A percentile compares a stretch with the other conserved stretches of the same genome.
phyloP scores from a whole-genome alignment of 306 rosid genomes.

The Pterocarpus macrocarpus region DNA sequence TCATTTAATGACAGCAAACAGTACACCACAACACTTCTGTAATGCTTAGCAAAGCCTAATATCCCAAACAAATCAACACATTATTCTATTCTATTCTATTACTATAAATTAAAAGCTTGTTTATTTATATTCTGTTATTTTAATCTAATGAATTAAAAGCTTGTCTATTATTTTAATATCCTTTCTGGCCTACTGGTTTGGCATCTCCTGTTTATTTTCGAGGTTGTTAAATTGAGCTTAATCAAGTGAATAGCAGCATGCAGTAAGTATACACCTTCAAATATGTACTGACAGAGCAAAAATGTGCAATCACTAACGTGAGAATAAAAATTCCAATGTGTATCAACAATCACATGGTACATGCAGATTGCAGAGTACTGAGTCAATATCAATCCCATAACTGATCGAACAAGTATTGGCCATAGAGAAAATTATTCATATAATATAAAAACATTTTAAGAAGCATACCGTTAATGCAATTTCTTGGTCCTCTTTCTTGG shows the following conservation, averaged over 20 bases:
- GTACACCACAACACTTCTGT: not conserved
- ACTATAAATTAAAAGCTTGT: not conserved
- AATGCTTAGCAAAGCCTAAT: constrained; percentile 19
- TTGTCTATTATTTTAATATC: not conserved
- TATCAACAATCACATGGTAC: not conserved
- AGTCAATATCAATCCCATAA: constrained; percentile 8
- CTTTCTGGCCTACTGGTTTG: not conserved
- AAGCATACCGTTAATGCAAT: constrained; percentile 68
- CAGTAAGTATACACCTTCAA: not conserved
- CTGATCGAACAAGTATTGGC: constrained; percentile 8
- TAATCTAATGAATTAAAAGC: not conserved
- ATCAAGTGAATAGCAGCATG: constrained; percentile 2
- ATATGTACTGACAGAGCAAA: constrained; percentile 27
- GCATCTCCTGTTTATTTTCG: not conserved
- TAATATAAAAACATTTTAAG: not conserved
- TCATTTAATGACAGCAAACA: not conserved
- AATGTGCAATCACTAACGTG: not conserved
- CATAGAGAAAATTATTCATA: not conserved
- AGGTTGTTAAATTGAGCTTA: constrained; percentile 1
- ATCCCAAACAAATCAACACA: not conserved
- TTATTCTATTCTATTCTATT: not conserved
- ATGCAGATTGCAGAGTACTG: not conserved
- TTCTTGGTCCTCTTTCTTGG: constrained; percentile 84
- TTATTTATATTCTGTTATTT: not conserved
- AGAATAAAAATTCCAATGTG: not conserved